These are phyloP conservation scores for Moesziomyces aphidis DNA, from an alignment of 1,284 basidiomycete species.

Conservation along the genomic window DNA sequence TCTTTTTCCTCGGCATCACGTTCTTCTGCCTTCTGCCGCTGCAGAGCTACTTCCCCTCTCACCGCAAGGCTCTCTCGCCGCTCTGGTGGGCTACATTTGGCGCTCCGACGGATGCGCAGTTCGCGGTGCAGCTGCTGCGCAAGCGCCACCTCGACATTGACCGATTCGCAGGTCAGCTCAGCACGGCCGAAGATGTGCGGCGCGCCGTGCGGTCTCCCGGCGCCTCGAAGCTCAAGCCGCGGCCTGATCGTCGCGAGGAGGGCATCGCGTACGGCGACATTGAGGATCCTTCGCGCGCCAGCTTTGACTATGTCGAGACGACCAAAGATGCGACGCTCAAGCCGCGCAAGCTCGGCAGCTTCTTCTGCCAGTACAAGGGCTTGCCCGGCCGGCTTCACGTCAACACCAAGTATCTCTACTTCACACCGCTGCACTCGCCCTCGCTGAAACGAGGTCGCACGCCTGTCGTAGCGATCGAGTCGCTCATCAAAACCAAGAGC, in stretches of 20 bases:
- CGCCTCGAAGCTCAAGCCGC: slow-evolving; percentile 20
- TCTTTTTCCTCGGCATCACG: slow-evolving; percentile 60
- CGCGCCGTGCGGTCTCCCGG: slow-evolving; percentile 23
- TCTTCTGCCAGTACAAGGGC: slow-evolving; percentile 66
- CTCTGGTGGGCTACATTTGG: slow-evolving; percentile 67
- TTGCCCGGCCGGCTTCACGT: slow-evolving; percentile 63
- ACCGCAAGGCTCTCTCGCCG: slow-evolving; percentile 63
- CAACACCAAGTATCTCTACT: slow-evolving; percentile 61
- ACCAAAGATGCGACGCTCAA: slow-evolving; percentile 40
- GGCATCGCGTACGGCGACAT: slow-evolving; percentile 44
- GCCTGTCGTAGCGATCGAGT: slow-evolving; percentile 55
- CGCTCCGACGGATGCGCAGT: slow-evolving; percentile 65
- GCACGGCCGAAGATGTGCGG: slow-evolving; percentile 34
- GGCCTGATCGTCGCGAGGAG: slow-evolving; percentile 42
- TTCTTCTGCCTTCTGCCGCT: slow-evolving; percentile 64
- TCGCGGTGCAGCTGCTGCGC: slow-evolving; percentile 63
- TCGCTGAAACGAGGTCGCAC: slow-evolving; percentile 52
- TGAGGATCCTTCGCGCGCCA: slow-evolving; percentile 38
- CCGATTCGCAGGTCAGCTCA: slow-evolving; percentile 22
- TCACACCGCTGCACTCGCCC: slow-evolving; percentile 60
- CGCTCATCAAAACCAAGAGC: slow-evolving; percentile 63
- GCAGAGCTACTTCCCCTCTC: slow-evolving; percentile 66
- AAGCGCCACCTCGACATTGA: slow-evolving; percentile 54
- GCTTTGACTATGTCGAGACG: slow-evolving; percentile 45
- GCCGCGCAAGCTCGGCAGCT: slow-evolving; percentile 63